phyloP scores from a whole-genome alignment of 495 filamentous ascomycete species.

The Xylaria palmicola region DNA sequence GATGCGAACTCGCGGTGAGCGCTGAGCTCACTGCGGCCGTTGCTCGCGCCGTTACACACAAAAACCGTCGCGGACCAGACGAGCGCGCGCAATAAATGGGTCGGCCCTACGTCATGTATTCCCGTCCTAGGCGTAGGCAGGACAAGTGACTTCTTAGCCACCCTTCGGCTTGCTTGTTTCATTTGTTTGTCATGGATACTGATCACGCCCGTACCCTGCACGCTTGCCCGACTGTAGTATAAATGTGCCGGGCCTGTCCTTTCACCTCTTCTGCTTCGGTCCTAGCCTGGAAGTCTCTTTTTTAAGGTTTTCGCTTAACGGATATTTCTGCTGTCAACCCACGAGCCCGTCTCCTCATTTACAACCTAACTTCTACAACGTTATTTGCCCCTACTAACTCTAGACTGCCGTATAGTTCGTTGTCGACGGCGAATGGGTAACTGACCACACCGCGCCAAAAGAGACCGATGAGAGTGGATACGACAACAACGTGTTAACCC shows the following conservation, averaged over 20 bases:
- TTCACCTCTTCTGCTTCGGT: neutral
- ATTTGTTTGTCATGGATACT: neutral
- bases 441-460: conserved; percentile 71
- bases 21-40: neutral
- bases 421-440: conserved; percentile 84
- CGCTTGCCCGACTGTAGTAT: neutral
- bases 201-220: neutral
- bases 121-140: neutral
- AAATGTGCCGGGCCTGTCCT: neutral
- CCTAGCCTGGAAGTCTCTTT: neutral
- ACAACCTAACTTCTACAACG: neutral
- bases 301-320: neutral
- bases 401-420: conserved; percentile 64
- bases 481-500: conserved; percentile 84
- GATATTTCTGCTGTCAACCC: neutral
- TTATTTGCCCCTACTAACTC: conserved; percentile 13
- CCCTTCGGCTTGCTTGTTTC: neutral
- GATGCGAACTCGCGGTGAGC: neutral
- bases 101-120: conserved; percentile 4
- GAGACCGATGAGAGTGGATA: conserved; percentile 76
- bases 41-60: too few species aligned
- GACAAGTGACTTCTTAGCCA: neutral
- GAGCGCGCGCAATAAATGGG: too few species aligned
- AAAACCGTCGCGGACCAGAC: too few species aligned
- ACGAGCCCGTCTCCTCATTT: neutral